Evolutionary conservation across 1,284 basidiomycete genomes (phyloP).

Genomic region (Neonothopanus nambi): DNA sequence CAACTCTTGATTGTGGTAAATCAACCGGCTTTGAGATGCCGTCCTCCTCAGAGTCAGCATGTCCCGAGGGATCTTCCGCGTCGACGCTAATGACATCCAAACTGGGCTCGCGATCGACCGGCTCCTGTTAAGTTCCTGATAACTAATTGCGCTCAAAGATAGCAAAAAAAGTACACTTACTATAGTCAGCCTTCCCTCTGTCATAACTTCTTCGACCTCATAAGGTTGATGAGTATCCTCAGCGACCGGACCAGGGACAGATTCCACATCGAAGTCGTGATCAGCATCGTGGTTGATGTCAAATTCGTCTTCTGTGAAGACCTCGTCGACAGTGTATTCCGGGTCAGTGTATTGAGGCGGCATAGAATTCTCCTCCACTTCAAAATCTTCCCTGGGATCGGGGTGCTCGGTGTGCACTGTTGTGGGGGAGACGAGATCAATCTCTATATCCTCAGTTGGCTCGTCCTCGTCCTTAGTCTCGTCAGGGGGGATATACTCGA

Average conservation of each 20-base stretch:
- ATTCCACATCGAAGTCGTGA: constrained; percentile 6
- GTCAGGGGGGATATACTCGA: too few relatives aligned
- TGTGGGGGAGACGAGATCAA: too few relatives aligned
- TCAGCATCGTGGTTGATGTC: not conserved
- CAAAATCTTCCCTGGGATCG: not conserved
- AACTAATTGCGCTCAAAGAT: not conserved
- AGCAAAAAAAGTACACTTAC: not conserved
- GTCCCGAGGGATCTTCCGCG: not conserved
- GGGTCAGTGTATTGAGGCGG: not conserved
- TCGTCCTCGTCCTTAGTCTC: too few relatives aligned
- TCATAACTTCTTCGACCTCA: constrained; percentile 7
- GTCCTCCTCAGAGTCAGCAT: too few relatives aligned
- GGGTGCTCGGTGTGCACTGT: too few relatives aligned
- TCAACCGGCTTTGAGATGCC: too few relatives aligned
- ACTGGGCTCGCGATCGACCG: not conserved
- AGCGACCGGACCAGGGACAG: not conserved
- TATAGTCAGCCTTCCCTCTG: constrained; percentile 2
- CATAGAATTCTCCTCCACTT: not conserved
- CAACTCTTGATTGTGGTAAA: too few relatives aligned
- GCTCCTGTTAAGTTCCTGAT: not conserved
- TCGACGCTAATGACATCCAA: not conserved
- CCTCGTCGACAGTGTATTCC: constrained; percentile 3
- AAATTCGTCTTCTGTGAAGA: constrained; percentile 1
- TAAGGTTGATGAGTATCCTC: not conserved
- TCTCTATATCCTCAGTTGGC: too few relatives aligned